Percentiles rank a stretch among this genome's conserved stretches.
Evolutionary conservation across 2,329 filamentous ascomycete species (phyloP).

Genomic region (Aspergillus nomiae): DNA sequence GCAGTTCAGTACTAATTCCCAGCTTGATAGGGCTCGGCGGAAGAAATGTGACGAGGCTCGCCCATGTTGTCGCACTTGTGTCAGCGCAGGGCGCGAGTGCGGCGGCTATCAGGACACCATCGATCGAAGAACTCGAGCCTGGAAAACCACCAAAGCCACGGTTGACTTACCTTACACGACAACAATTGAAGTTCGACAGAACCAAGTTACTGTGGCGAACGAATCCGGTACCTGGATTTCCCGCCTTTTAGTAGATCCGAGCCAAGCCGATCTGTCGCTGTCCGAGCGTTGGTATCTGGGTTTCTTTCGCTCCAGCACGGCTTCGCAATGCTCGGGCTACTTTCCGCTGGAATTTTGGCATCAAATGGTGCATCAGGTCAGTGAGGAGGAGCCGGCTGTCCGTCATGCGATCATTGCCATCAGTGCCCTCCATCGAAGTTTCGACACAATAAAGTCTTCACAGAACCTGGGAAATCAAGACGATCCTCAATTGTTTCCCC

Average conservation of each 20-base stretch:
- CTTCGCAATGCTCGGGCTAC: not conserved
- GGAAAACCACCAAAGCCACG: not conserved
- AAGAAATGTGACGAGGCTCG: not conserved
- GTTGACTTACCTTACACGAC: not conserved
- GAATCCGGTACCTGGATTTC: not conserved
- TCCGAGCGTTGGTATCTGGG: not conserved
- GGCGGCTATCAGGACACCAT: not conserved
- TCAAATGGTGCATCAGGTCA: slow-evolving; percentile 21
- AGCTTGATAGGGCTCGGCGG: not conserved
- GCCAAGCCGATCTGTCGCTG: not conserved
- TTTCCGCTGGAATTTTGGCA: slow-evolving; percentile 17
- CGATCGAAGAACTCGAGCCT: not conserved
- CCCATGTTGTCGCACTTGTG: not conserved
- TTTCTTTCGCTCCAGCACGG: not conserved
- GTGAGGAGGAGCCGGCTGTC: slow-evolving; percentile 23
- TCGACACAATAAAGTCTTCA: slow-evolving; percentile 8
- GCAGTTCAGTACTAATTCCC: not conserved
- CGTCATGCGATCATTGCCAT: slow-evolving; percentile 28
- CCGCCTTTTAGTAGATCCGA: not conserved
- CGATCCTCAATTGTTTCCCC: not conserved
- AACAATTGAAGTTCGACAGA: not conserved
- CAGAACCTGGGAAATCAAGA: not conserved
- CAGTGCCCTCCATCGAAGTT: slow-evolving; percentile 27
- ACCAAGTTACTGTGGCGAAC: not conserved
- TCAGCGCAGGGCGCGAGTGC: not conserved